Evolutionary conservation across 1,139 yeast species (phyloP).

Genomic region (Yamadazyma dushanensis): DNA sequence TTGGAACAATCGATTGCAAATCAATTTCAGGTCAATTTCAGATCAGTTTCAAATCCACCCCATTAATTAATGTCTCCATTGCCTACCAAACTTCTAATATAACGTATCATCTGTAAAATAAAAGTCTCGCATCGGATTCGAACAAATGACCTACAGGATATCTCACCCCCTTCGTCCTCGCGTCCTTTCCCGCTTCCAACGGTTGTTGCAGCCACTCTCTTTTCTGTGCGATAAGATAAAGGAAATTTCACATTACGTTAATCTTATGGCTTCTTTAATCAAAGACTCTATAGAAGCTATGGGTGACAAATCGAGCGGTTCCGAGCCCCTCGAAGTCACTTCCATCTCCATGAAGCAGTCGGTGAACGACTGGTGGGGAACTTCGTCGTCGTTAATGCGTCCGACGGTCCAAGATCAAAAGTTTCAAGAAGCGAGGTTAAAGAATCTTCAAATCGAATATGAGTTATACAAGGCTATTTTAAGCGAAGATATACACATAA

Average conservation of each 20-base stretch:
- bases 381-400: constrained; percentile 25
- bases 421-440: constrained; percentile 23
- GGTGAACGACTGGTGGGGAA: constrained; percentile 43
- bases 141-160: no score
- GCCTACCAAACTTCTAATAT: no score
- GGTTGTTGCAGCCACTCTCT: no score
- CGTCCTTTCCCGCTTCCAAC: no score
- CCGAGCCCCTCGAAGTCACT: constrained; percentile 1
- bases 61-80: no score
- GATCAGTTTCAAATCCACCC: no score
- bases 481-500: constrained; percentile 29
- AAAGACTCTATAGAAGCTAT: constrained; percentile 19
- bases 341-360: constrained; percentile 27
- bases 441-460: constrained; percentile 33
- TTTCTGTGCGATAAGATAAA: constrained; percentile 2
- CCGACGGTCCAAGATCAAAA: constrained; percentile 17
- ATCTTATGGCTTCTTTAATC: constrained; percentile 9
- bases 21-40: no score
- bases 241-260: background rate
- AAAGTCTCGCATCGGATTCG: no score
- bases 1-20: no score
- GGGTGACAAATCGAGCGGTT: constrained; percentile 12
- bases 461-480: constrained; percentile 36
- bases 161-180: no score
- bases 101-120: no score